These are phyloP conservation scores for Penicillium sp. DNA, from an alignment of 2,329 filamentous ascomycete genomes.

Conservation along the genomic window DNA sequence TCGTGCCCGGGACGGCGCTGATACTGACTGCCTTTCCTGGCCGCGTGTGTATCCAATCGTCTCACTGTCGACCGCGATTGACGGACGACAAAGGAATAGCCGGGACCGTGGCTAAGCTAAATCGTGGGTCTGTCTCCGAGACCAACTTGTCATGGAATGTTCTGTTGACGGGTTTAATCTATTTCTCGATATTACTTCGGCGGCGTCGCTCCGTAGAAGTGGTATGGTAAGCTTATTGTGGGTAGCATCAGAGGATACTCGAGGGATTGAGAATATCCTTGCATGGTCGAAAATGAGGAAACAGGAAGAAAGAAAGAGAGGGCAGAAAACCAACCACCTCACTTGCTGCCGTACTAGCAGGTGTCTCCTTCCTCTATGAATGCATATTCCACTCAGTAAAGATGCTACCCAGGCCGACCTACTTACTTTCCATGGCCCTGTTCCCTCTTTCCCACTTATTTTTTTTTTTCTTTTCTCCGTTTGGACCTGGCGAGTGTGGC, in stretches of 20 bases:
- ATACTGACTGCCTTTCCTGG: conserved; percentile 28
- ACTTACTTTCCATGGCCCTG: not conserved
- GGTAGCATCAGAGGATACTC: not conserved
- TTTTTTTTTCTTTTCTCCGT: conserved; percentile 1
- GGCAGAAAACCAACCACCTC: not conserved
- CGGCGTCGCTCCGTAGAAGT: not conserved
- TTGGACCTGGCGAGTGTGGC: not conserved
- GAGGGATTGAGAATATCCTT: not conserved
- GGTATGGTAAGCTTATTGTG: conserved; percentile 6
- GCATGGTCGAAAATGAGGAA: not conserved
- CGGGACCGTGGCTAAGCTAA: not conserved
- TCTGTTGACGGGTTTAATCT: not conserved
- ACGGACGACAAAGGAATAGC: not conserved
- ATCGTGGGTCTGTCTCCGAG: conserved; percentile 4
- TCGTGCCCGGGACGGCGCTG: conserved; percentile 5
- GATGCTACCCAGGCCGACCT: not conserved
- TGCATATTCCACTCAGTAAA: not conserved
- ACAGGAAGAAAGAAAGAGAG: not conserved
- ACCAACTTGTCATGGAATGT: not conserved
- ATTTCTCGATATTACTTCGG: not conserved
- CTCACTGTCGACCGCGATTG: conserved; percentile 1
- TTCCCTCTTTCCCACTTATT: too few relatives aligned
- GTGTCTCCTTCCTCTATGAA: not conserved
- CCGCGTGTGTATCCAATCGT: conserved; percentile 20
- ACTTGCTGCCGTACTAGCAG: not conserved